Evolutionary conservation across 1,284 basidiomycete species (phyloP).

Genomic region (Trametes pubescens): DNA sequence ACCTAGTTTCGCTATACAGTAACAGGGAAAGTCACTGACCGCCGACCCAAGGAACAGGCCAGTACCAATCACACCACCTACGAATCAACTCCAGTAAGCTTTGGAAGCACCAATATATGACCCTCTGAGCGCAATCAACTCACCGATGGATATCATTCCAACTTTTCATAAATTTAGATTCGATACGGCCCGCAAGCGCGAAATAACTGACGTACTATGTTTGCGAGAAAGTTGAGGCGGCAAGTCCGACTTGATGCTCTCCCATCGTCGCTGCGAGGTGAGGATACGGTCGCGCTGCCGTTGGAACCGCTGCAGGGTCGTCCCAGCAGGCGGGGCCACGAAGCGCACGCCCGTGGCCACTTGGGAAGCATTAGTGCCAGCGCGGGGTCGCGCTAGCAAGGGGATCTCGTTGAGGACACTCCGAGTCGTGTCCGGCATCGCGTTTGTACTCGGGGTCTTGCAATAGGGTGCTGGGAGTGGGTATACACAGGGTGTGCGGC

Average conservation of each 20-base stretch:
- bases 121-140: neutral
- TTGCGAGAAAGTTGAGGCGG: constrained; percentile 42
- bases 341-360: constrained; percentile 12
- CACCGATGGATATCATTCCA: constrained; percentile 45
- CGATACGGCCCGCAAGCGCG: neutral
- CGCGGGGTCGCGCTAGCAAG: neutral
- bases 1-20: neutral
- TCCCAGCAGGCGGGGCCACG: constrained; percentile 5
- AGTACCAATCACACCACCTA: constrained; percentile 58
- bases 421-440: too few species aligned
- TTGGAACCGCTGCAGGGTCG: constrained; percentile 20
- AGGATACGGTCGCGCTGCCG: constrained; percentile 36
- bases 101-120: neutral
- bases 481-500: too few species aligned
- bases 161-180: constrained; percentile 27
- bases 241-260: constrained; percentile 41
- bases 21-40: constrained; percentile 23
- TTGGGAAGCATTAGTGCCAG: neutral
- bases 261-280: constrained; percentile 40
- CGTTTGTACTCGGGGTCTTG: too few species aligned
- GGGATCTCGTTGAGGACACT: neutral
- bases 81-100: neutral
- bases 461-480: too few species aligned
- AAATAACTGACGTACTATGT: constrained; percentile 36
- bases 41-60: constrained; percentile 53